These are phyloP conservation scores for Cucurbita moschata DNA, from an alignment of 306 rosid species.

Conservation along the genomic window DNA sequence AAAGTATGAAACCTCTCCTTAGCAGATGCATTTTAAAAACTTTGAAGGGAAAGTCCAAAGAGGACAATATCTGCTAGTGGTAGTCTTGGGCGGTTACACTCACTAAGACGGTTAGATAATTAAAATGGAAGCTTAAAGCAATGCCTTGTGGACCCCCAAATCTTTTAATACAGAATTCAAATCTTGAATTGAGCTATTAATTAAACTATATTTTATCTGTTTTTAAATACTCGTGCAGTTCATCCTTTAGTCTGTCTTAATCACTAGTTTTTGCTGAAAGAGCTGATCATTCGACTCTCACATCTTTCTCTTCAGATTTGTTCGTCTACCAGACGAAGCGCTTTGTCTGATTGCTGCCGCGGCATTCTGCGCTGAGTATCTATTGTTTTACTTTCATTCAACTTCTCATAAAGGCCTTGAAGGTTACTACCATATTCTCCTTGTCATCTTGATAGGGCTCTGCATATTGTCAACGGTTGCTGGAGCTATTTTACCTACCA, in stretches of 20 bases:
- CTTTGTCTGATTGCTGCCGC: slow-evolving; percentile 62
- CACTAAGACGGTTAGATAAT: neutral
- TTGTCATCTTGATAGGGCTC: slow-evolving; percentile 60
- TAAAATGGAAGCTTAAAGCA: neutral
- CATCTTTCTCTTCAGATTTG: slow-evolving; percentile 24
- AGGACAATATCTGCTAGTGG: no score
- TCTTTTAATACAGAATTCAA: neutral
- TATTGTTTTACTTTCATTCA: slow-evolving; percentile 87
- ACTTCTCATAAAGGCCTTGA: slow-evolving; percentile 85
- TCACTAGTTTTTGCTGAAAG: neutral
- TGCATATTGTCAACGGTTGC: slow-evolving; percentile 48
- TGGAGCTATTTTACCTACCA: slow-evolving; percentile 67
- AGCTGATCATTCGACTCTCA: slow-evolving; percentile 1
- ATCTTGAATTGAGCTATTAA: neutral
- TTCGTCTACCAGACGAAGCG: slow-evolving; percentile 62
- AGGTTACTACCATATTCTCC: slow-evolving; percentile 79
- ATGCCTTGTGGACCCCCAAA: neutral
- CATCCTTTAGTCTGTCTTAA: neutral
- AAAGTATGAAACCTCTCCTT: no score
- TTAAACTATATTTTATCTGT: neutral
- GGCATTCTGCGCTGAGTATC: slow-evolving; percentile 81
- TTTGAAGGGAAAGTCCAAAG: no score
- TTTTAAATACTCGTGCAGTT: neutral
- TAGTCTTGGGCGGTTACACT: no score
- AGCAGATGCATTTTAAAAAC: no score